phyloP scores from a whole-genome alignment of 2,329 filamentous ascomycete genomes.

The Sarocladiaceae sp. region DNA sequence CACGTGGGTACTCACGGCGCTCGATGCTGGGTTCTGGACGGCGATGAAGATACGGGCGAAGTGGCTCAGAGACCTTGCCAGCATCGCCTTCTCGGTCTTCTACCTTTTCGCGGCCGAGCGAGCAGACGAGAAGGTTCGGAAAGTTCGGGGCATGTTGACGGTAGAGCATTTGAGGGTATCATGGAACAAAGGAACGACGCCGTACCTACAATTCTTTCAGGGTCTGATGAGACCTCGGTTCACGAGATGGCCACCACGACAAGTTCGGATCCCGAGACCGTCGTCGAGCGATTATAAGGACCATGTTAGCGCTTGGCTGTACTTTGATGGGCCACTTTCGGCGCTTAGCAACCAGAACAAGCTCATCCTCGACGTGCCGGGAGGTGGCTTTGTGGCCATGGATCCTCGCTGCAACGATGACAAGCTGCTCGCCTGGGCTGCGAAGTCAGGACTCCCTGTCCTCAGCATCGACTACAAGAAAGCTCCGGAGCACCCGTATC shows the following conservation, averaged over 20 bases:
- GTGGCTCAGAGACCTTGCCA: slow-evolving; percentile 77
- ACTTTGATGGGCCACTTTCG: slow-evolving; percentile 83
- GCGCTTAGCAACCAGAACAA: slow-evolving; percentile 72
- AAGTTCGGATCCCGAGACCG: slow-evolving; percentile 80
- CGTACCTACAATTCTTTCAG: slow-evolving; percentile 73
- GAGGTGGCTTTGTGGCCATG: slow-evolving; percentile 96
- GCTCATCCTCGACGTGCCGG: slow-evolving; percentile 84
- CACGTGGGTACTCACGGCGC: slow-evolving; percentile 91
- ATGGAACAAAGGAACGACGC: slow-evolving; percentile 93
- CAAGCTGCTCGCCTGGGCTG: slow-evolving; percentile 88
- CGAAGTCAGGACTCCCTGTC: slow-evolving; percentile 81
- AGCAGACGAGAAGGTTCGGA: slow-evolving; percentile 93
- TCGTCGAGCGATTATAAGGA: slow-evolving; percentile 76
- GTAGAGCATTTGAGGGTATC: slow-evolving; percentile 87
- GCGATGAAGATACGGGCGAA: slow-evolving; percentile 84
- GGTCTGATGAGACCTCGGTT: slow-evolving; percentile 72
- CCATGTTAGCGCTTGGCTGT: slow-evolving; percentile 82
- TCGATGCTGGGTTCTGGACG: slow-evolving; percentile 97
- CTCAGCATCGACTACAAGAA: slow-evolving; percentile 80
- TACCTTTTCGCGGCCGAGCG: slow-evolving; percentile 91
- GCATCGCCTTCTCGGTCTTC: slow-evolving; percentile 80
- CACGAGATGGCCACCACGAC: slow-evolving; percentile 75
- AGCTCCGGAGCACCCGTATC: slow-evolving; percentile 47
- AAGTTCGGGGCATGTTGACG: slow-evolving; percentile 80
- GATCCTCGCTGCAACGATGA: slow-evolving; percentile 91